Evolutionary conservation across 2,329 filamentous ascomycete genomes (phyloP).

Genomic region (Pseudonectria foliicola): DNA sequence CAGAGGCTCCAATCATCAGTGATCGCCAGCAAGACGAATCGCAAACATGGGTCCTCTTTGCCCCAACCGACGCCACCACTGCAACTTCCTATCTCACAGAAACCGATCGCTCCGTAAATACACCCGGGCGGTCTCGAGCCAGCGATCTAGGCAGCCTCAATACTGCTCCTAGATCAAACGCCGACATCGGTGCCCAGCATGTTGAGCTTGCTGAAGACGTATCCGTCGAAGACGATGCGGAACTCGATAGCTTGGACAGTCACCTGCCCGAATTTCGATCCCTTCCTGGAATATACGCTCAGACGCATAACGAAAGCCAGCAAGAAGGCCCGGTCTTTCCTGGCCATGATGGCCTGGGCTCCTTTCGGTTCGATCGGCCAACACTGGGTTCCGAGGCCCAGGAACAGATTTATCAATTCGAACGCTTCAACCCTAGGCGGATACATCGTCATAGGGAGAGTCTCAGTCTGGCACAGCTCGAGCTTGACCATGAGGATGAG

Average conservation of each 20-base stretch:
- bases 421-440: constrained; percentile 70
- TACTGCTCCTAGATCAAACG: constrained; percentile 56
- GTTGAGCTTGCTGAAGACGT: constrained; percentile 31
- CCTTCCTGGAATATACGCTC: constrained; percentile 29
- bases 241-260: constrained; percentile 89
- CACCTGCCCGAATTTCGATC: constrained; percentile 84
- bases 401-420: constrained; percentile 83
- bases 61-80: constrained; percentile 62
- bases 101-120: constrained; percentile 55
- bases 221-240: constrained; percentile 58
- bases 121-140: constrained; percentile 62
- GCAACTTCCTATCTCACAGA: constrained; percentile 62
- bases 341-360: constrained; percentile 83
- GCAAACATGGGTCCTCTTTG: constrained; percentile 96
- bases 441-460: constrained; percentile 48
- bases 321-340: constrained; percentile 70
- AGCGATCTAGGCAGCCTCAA: constrained; percentile 78
- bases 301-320: constrained; percentile 18
- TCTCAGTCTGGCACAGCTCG: constrained; percentile 42
- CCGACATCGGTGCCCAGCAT: constrained; percentile 37
- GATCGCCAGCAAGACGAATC: constrained; percentile 55
- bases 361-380: constrained; percentile 62
- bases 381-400: constrained; percentile 54
- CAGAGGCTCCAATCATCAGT: constrained; percentile 20
- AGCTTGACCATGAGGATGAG: constrained; percentile 46